These are phyloP conservation scores for Golovinomyces cichoracearum DNA, from an alignment of 2,329 filamentous ascomycete species.

Conservation along the genomic window DNA sequence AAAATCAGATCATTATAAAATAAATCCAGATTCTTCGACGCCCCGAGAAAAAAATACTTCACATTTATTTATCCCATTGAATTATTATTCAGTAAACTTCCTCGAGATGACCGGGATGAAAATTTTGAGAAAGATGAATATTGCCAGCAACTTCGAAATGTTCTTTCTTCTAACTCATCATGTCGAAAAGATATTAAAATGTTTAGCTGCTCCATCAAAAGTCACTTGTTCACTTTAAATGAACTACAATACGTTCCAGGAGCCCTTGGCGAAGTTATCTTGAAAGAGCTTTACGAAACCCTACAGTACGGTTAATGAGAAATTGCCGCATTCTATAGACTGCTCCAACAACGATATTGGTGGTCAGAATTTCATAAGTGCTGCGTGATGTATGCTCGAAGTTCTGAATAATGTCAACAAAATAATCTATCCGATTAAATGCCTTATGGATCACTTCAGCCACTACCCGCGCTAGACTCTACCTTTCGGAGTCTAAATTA, in stretches of 20 bases:
- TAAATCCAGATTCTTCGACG: no score
- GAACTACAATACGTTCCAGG: neutral
- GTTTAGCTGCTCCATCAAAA: neutral
- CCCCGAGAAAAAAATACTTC: no score
- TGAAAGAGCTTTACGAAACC: neutral
- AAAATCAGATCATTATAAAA: no score
- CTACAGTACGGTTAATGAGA: neutral
- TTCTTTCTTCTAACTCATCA: no score
- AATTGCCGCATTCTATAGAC: neutral
- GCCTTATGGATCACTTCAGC: neutral
- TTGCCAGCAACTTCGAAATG: no score
- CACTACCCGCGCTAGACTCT: neutral
- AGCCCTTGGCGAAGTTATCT: neutral
- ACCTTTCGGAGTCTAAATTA: neutral
- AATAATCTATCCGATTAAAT: neutral
- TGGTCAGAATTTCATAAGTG: neutral
- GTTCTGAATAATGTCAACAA: neutral
- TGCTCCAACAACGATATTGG: neutral
- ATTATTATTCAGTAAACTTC: no score
- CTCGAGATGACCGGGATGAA: no score
- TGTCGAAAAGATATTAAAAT: slow-evolving; percentile 1
- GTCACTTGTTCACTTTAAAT: neutral
- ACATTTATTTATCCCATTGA: no score
- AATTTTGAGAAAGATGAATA: no score
- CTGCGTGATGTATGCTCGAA: neutral